Evolutionary conservation across 2,329 filamentous ascomycete species (phyloP), one percentile per base, ranked within the genome.

Genomic region (Pseudocercospora ulei): DNA sequence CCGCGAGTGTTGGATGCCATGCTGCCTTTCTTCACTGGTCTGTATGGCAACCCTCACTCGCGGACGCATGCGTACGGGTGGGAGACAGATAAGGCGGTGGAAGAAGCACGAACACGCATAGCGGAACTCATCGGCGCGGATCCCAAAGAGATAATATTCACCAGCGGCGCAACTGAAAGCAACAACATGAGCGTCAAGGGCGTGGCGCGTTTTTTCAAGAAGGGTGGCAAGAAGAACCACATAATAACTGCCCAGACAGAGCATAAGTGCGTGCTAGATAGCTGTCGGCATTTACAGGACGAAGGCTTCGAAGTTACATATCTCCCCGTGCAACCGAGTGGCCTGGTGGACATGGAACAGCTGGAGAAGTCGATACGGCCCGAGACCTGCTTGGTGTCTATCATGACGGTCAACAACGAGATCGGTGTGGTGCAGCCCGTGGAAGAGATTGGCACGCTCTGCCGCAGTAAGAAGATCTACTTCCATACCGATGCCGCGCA

Each of bases 131-230:
- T 98, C 50, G 88, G 88, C 16, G 90, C 90, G 17, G 86, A 98
- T 60, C 70, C 90, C 4, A 98, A 98, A 65, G 90, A 98, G 62
- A 96, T 98, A 50, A 92, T 98, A 55, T 96, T 98, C 66, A 98
- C 90, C 4, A 95, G 87, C 56, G 90, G 90, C 39, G 90, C 90
- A 9, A 98, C 90, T 0, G 90, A 98, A 68, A 95, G 86, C 60
- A 98, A 98, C 66, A 98, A 98, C 58, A 98, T 98, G 90, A 94
- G 86, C 64, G 85, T 98, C 68, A 98, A 98, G 68, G 90, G 90
- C 48, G 88, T 98, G 5, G 87, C 90, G 12, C 75, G 88, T 48
- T 98, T 98, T 67, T 95, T 95, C 61, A 86, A 85, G 50, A 77
- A 84, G 41, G 78, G 76, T 2, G 87, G 86, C 55, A 95, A 95